Evolutionary conservation across 495 filamentous ascomycete species (phyloP), one percentile per base, ranked within the genome.

Genomic region (Ramalina peruviana): DNA sequence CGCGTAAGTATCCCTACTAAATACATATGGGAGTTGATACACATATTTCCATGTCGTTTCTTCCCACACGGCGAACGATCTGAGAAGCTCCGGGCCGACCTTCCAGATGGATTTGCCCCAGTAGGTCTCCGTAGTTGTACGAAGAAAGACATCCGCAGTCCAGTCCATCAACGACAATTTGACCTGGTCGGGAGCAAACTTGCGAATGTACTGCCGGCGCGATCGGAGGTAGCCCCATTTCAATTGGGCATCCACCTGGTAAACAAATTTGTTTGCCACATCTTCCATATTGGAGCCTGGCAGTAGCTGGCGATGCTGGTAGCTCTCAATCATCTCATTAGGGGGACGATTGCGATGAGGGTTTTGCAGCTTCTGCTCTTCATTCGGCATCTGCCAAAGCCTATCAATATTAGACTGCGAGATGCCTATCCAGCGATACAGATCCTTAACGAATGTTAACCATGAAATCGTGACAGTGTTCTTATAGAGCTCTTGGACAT

Each of bases 1-100:
- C 17, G 11, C 19, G 55, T 54, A 39, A 50, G 55, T 40, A 38
- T 51, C 38, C 23, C 48, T 19, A 40, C 45, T 25, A 43, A 58
- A n/a, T 12, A 40, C 11, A 46, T 53, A 0, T 33, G 51, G 43
- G 40, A 43, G 16, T 20, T 45, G 26, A 26, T 55, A 55, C 0
- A 53, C 43, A n/a, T 60, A 40, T 52, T 56, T 60, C 61, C 63
- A 67, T 26, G 43, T 57, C n/a, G 54, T 33, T 9, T 57, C 41
- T 23, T 65, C 63, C 46, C 55, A 67, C 6, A 20, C 38, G 48
- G 52, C 23, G 46, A 61, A 57, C 15, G 36, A 41, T 7, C 36
- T 19, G 11, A 52, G 17, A 12, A 65, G 37, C 13, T 61, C 36
- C 10, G 63, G 61, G 4, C 58, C 37, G n/a, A 59, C 48, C 17